Evolutionary conservation across 2,329 filamentous ascomycete species (phyloP), one percentile per base, ranked within the genome.

Genomic region (Aspergillus sp.): DNA sequence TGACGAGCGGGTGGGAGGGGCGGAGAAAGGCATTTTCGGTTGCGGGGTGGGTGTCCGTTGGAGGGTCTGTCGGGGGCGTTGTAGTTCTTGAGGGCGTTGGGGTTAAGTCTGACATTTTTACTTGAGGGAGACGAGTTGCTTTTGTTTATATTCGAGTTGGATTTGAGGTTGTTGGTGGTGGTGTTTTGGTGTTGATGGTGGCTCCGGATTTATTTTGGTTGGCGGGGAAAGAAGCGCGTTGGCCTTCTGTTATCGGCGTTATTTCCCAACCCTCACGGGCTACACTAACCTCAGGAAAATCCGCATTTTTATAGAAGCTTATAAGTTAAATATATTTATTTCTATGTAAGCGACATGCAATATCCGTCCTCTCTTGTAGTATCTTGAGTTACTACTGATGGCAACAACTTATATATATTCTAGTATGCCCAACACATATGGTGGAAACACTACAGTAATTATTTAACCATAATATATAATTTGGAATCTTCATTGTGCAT

Each of bases 1-100:
- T 83, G 61, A 96, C 72, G 20, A 71, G 66, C 0, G 73, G 68
- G 54, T 73, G 72, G 12, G 74, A 69, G n/a, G 69, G 59, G 44
- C 70, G 68, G 47, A 77, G 68, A 13, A 77, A 73, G 2, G 74
- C 74, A 57, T 76, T 75, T 42, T 66, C 62, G 22, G 59, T 63
- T 11, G 59, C 59, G 45, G 34, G 52, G 19, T 47, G 53, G 49
- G 39, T 51, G 40, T 45, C 30, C 11, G 50, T 11, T 17, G 56
- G 59, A 30, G 57, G 50, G 12, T 57, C 24, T 37, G 19, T 39
- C 19, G 22, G 41, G 37, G 52, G 20, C 6, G 42, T 51, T 54
- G 46, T 51, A 30, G 30, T n/a, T 34, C 42, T 27, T 17, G 54
- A 47, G 3, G 44, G 51, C 3, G 13, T 47, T 37, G 40, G 19